A percentile compares a stretch with the other conserved stretches of the same genome.
These are phyloP conservation scores for Diaporthe longicolla DNA, from an alignment of 2,329 filamentous ascomycete genomes.

Conservation along the genomic window DNA sequence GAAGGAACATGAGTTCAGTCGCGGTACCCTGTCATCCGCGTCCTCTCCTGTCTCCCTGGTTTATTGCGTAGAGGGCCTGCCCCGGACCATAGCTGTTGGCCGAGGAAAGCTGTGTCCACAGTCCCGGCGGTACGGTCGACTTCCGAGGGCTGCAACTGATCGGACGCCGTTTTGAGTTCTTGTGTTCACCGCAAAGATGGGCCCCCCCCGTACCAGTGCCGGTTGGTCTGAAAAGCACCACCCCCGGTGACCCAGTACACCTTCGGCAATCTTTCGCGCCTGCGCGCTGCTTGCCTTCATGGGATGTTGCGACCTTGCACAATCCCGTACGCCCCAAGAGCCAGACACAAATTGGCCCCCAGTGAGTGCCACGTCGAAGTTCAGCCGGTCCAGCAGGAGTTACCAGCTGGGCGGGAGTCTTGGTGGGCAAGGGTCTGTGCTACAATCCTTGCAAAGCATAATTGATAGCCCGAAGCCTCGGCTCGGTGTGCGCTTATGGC, in stretches of 20 bases:
- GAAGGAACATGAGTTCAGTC: slow-evolving; percentile 29
- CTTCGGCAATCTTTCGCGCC: slow-evolving; percentile 10
- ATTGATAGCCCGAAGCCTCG: slow-evolving; percentile 23
- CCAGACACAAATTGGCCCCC: not conserved
- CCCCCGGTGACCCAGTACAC: slow-evolving; percentile 3
- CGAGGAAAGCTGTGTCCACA: slow-evolving; percentile 11
- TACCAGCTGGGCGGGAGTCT: slow-evolving; percentile 31
- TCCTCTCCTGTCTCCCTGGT: slow-evolving; percentile 15
- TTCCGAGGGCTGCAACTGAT: slow-evolving; percentile 33
- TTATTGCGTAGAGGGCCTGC: slow-evolving; percentile 15
- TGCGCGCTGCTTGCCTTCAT: slow-evolving; percentile 16
- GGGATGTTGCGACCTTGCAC: slow-evolving; percentile 20
- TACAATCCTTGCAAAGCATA: slow-evolving; percentile 33
- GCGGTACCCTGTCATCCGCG: slow-evolving; percentile 28
- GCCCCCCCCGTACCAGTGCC: slow-evolving; percentile 5
- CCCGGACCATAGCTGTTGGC: slow-evolving; percentile 9
- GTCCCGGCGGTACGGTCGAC: slow-evolving; percentile 30
- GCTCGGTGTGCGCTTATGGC: slow-evolving; percentile 25
- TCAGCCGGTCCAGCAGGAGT: slow-evolving; percentile 30
- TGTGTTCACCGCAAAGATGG: slow-evolving; percentile 37
- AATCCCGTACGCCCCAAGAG: not conserved
- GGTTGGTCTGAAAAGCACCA: slow-evolving; percentile 6
- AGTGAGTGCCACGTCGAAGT: not conserved
- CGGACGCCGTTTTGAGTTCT: slow-evolving; percentile 35
- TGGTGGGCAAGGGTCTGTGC: slow-evolving; percentile 31